Evolutionary conservation across 1,284 basidiomycete species (phyloP).

Genomic region (Papiliotrema terrestris): DNA sequence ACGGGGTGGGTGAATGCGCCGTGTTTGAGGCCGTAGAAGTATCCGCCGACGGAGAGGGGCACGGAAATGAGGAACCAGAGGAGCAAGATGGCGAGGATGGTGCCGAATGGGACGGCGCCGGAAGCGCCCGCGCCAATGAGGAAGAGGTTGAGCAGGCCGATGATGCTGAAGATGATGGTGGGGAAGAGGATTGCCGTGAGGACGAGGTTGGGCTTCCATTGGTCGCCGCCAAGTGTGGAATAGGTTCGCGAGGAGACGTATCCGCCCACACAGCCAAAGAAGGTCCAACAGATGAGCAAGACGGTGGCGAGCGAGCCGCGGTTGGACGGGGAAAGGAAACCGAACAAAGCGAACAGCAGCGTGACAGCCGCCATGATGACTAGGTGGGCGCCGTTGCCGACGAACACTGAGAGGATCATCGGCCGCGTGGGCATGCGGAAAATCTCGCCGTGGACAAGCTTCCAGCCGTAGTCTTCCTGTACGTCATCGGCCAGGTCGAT

Average conservation of each 20-base stretch:
- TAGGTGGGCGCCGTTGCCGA: slow-evolving; percentile 88
- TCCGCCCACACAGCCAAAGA: slow-evolving; percentile 88
- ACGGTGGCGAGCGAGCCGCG: slow-evolving; percentile 91
- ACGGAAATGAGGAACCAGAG: slow-evolving; percentile 97
- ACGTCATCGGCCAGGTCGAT: slow-evolving; percentile 93
- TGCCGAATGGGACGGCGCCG: slow-evolving; percentile 93
- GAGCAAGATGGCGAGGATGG: slow-evolving; percentile 80
- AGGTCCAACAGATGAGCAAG: slow-evolving; percentile 93
- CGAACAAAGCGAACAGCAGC: slow-evolving; percentile 90
- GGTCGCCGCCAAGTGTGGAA: slow-evolving; percentile 72
- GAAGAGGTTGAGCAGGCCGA: slow-evolving; percentile 84
- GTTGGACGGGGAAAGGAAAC: slow-evolving; percentile 95
- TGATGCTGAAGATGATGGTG: slow-evolving; percentile 72
- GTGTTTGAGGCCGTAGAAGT: slow-evolving; percentile 73
- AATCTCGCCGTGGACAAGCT: slow-evolving; percentile 85
- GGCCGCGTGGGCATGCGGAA: slow-evolving; percentile 80
- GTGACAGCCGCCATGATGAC: slow-evolving; percentile 86
- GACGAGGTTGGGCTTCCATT: slow-evolving; percentile 78
- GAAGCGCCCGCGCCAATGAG: slow-evolving; percentile 81
- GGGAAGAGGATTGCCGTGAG: slow-evolving; percentile 85
- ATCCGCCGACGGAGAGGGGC: slow-evolving; percentile 59
- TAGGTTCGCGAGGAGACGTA: slow-evolving; percentile 86
- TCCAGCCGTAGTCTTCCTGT: slow-evolving; percentile 98
- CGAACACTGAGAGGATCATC: slow-evolving; percentile 75
- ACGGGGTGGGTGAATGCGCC: slow-evolving; percentile 76